phyloP scores from a whole-genome alignment of 495 filamentous ascomycete species.

The Podospora australis region DNA sequence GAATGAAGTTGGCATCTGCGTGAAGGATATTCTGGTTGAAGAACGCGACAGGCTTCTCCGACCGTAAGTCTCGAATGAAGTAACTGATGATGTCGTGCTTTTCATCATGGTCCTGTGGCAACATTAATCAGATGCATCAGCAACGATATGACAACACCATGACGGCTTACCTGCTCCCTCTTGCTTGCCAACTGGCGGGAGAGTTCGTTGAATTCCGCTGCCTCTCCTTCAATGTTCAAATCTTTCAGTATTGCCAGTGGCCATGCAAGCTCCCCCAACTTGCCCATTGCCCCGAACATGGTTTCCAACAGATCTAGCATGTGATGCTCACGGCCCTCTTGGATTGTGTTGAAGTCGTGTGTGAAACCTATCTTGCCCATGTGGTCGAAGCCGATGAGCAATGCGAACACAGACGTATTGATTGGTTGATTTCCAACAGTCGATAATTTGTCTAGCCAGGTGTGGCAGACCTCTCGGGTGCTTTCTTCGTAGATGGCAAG shows the following conservation, averaged over 20 bases:
- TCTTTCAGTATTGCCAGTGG: slow-evolving; percentile 8
- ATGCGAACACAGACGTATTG: slow-evolving; percentile 16
- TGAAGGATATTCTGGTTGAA: slow-evolving; percentile 13
- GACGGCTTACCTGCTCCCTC: slow-evolving; percentile 7
- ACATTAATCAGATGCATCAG: neutral
- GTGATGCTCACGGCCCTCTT: slow-evolving; percentile 9
- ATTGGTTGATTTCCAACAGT: slow-evolving; percentile 3
- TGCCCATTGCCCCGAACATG: slow-evolving; percentile 12
- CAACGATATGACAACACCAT: neutral
- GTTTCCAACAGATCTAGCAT: slow-evolving; percentile 18
- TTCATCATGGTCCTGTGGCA: slow-evolving; percentile 4
- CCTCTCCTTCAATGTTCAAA: slow-evolving; percentile 1
- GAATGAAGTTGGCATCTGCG: slow-evolving; percentile 11
- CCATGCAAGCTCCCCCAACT: slow-evolving; percentile 15
- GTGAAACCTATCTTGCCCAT: slow-evolving; percentile 21
- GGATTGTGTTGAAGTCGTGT: slow-evolving; percentile 7
- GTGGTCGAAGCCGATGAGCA: slow-evolving; percentile 19
- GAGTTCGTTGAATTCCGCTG: slow-evolving; percentile 13
- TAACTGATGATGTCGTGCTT: slow-evolving; percentile 13
- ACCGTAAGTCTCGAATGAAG: slow-evolving; percentile 12
- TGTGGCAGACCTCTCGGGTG: slow-evolving; percentile 68
- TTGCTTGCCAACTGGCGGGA: slow-evolving; percentile 8
- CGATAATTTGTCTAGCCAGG: slow-evolving; percentile 33
- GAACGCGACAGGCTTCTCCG: slow-evolving; percentile 15
- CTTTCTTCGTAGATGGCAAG: slow-evolving; percentile 66